A percentile compares a stretch with the other conserved stretches of the same genome.
Conservation (phyloP, 176 grass and related monocot species). For the Saccharum officinarum region DNA sequence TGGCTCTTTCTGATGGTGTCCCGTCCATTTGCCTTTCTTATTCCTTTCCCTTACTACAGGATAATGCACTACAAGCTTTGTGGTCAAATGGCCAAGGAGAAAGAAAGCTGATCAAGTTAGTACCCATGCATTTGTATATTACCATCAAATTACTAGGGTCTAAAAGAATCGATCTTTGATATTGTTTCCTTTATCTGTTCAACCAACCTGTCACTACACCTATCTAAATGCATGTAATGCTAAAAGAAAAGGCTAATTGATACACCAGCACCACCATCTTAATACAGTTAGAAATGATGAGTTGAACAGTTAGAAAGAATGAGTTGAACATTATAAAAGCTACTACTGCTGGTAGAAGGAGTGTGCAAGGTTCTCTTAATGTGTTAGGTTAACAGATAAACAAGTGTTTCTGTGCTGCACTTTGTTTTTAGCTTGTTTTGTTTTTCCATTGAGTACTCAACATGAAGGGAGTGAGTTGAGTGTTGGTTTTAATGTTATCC, state of each 20-base stretch:
- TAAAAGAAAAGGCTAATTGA: not conserved
- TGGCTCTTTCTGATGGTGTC: not conserved
- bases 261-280: not conserved
- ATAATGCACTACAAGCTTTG: constrained; percentile 53
- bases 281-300: not conserved
- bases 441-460: not conserved
- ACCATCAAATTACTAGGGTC: not conserved
- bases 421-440: not conserved
- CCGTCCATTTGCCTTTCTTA: not conserved
- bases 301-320: not conserved
- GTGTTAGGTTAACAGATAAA: not conserved
- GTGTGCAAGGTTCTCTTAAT: not conserved
- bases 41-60: constrained; percentile 34
- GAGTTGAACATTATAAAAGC: not conserved
- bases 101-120: not conserved
- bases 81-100: constrained; percentile 41
- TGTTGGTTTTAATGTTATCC: not conserved
- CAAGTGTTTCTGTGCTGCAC: not conserved
- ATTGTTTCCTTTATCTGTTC: not conserved
- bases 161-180: not conserved
- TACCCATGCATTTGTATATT: not conserved
- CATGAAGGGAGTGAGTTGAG: not conserved
- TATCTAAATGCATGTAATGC: not conserved
- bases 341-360: not conserved
- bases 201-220: not conserved